Base-by-base conservation (phyloP, 2,329 filamentous ascomycete genomes). In the Catunica adiposa region DNA sequence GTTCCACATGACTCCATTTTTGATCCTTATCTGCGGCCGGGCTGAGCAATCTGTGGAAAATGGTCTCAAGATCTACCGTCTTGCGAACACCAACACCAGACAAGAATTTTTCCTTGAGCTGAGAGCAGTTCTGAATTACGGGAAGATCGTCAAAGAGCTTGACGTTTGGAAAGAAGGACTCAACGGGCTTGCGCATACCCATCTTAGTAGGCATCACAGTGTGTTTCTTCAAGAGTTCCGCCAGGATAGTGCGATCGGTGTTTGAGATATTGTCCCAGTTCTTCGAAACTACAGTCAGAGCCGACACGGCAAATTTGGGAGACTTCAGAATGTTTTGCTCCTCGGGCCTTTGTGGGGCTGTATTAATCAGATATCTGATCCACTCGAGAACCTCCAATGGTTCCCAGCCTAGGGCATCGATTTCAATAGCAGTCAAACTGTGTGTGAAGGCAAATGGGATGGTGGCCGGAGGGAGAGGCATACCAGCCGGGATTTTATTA, bases 81-180 rank as follows among this genome's bases (percentile, higher is more conserved):
- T 97, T 97, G 58, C 92, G 82, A 25, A 98, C 89, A 2, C 92
- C 90, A 31, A 98, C 73, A 1, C 86, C 79, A 2, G 77, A 71
- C 46, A 98, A 69, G 59, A 98, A 86, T 66, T 94, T 96, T 48
- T 97, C 90, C 65, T 96, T 97, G 11, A 96, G 78, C 31, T 82
- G 79, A 42, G 83, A 80, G 46, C 89, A 80, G 11, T 79, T 80
- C 60, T 83, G 79, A 1, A 97, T 81, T 11, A 84, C 82, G 0
- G 92, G 89, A 15, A 98, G 73, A 65, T 98, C 92, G 59, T 96
- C 89, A 64, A 98, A 98, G 0, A 98, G 73, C 66, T 88, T 92
- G 38, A 98, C 92, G n/a, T 80, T 84, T 1, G 86, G 81, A 64
- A 98, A 96, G 67, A 96, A 98, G 0, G 92, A 83, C 61, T 97